Base-by-base conservation (phyloP, 257 asterid species). In the Forsythia viridissima region DNA sequence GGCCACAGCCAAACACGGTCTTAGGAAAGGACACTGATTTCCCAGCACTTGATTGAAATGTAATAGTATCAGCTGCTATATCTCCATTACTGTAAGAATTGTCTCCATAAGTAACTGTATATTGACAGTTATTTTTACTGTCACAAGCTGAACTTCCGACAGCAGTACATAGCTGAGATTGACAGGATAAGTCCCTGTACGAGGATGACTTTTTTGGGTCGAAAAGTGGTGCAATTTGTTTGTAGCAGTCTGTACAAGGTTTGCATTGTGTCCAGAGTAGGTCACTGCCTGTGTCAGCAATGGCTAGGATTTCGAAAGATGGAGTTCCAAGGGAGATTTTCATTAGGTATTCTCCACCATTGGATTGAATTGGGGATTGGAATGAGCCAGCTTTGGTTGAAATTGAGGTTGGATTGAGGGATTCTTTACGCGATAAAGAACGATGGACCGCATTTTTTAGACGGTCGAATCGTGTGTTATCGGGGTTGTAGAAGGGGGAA, bases 281-380 rank as follows among this genome's bases (percentile, higher is more conserved):
- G 8, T 92, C 93, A 68, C 95, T 90, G 0, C 95, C 92, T 0
- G 95, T 92, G 57, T 90, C 93, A 6, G 90, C 89, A n/a, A 88
- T 83, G 13, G 84, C 91, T 1, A 80, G 37, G 9, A 77, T 70
- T 37, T 82, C 85, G 12, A 83, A 71, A 0, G 96, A 90, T 9
- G 97, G 97, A 0, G 83, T 88, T 8, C 97, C 97, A 15, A 92
- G 71, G 10, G 65, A 4, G 18, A 85, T 40, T 59, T 82, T 85
- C 84, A 92, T 85, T 2, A 92, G 68, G 79, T 86, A 92, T 6
- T 88, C 96, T 0, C 92, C 94, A 0, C 51, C 40, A 1, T 0
- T 15, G 11, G 87, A 41, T 0, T n/a, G 67, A 12, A 88, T 0
- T 0, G 77, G 72, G 1, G 90, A 61, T 4, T 80, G 68, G 0